Base-by-base conservation (phyloP, 306 rosid species). In the Malus sylvestris region DNA sequence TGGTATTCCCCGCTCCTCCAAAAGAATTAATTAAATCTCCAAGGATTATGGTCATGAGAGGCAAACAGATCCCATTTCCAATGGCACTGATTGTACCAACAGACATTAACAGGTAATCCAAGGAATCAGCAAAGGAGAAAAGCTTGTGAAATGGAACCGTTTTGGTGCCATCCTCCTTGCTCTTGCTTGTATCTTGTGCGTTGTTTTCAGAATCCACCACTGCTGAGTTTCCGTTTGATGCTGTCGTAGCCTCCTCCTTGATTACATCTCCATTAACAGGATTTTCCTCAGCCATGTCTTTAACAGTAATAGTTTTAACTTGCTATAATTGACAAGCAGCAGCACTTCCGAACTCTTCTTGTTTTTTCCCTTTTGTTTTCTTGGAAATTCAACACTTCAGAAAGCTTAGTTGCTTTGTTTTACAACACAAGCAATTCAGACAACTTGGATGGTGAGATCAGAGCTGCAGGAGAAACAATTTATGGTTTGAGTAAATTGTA, bases 81-180 rank as follows among this genome's bases (percentile, higher is more conserved):
- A 80, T 53, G 23, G 96, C 93, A 42, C 88, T 85, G 0, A 93
- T 71, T 65, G 93, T 76, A 69, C 98, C 98, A 72, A 71, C 68
- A 71, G 82, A 42, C 93, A 93, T 91, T 84, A 90, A 73, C 16
- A 87, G 58, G 80, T 64, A 74, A 79, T 93, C 98, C 44, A 81
- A 22, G 29, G 86, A 72, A 76, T 93, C 97, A 15, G 97, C 94
- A 77, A 91, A 89, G 33, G 96, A 83, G 89, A 91, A 93, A 67
- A 91, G 97, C 87, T 87, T 93, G 92, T 87, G 79, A 12, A 78
- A 83, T 18, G 97, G 90, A 49, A 93, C 89, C 55, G 87, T 68
- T 3, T 81, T 84, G 61, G 45, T 42, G 60, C 53, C 66, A 72
- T 82, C 86, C 51, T 81, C 78, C 72, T 77, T 86, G 68, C 57